These are phyloP conservation scores for Endoconidiophora polonica DNA, from an alignment of 2,329 filamentous ascomycete species.

Conservation along the genomic window DNA sequence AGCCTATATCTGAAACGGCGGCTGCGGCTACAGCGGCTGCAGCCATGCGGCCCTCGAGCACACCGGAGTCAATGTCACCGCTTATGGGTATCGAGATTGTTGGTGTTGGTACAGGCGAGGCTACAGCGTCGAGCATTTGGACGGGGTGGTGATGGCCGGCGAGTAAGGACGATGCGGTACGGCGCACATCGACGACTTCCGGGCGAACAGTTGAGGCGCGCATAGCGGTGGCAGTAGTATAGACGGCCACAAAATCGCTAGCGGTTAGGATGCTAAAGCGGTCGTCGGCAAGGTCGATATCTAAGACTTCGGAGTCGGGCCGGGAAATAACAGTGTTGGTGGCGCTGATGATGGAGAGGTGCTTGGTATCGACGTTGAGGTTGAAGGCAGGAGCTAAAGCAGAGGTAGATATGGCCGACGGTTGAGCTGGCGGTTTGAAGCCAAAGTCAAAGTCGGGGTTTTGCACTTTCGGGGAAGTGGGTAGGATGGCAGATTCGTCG, in stretches of 20 bases:
- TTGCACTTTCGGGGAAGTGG: neutral
- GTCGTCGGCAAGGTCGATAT: constrained; percentile 1
- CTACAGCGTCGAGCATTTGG: neutral
- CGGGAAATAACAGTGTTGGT: neutral
- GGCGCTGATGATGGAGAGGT: neutral
- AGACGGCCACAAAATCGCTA: constrained; percentile 4
- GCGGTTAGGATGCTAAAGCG: constrained; percentile 4
- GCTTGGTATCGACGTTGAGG: neutral
- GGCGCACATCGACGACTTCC: constrained; percentile 11
- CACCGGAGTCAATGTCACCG: neutral
- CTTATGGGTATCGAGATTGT: neutral
- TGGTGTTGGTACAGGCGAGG: neutral
- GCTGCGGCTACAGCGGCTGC: neutral
- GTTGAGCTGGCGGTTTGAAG: neutral
- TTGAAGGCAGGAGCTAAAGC: neutral
- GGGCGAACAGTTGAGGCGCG: constrained; percentile 8
- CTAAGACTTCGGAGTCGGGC: neutral
- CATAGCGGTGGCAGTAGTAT: constrained; percentile 8
- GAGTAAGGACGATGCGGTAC: neutral
- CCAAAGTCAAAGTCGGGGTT: constrained; percentile 1
- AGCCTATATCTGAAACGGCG: neutral
- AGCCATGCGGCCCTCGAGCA: constrained; percentile 2
- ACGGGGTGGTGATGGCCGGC: neutral
- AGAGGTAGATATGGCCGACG: neutral
- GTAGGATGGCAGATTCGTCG: neutral